phyloP scores from a whole-genome alignment of 2,329 filamentous ascomycete species.

The Hansfordia pulvinata region DNA sequence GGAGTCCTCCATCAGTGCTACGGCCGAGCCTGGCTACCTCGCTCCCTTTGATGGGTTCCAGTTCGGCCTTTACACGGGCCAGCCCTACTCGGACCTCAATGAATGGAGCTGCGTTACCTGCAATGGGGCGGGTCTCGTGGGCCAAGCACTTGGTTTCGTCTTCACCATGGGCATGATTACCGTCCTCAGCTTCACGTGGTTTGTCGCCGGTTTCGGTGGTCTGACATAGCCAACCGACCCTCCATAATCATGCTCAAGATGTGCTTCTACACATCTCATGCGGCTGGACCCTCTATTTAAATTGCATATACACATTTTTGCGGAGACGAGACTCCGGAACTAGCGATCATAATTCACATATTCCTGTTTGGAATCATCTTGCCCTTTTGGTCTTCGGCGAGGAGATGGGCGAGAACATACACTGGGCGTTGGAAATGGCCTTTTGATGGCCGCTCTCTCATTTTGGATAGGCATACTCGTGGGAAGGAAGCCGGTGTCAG shows the following conservation, averaged over 20 bases:
- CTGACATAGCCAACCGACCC: conserved; percentile 10
- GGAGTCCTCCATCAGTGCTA: conserved; percentile 32
- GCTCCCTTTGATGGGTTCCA: conserved; percentile 30
- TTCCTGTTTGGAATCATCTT: too few species aligned
- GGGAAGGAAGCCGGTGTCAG: too few species aligned
- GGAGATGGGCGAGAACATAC: too few species aligned
- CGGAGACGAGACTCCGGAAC: too few species aligned
- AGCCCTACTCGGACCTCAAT: conserved; percentile 34
- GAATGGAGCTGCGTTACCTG: conserved; percentile 46
- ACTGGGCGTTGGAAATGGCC: too few species aligned
- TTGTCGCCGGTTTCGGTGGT: conserved; percentile 36
- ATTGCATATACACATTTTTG: conserved; percentile 1
- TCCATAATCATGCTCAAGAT: too few species aligned
- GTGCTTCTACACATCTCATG: too few species aligned
- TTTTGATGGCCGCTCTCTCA: too few species aligned
- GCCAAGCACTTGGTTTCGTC: conserved; percentile 33
- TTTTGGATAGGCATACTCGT: too few species aligned
- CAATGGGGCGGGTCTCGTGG: conserved; percentile 35
- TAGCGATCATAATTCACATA: too few species aligned
- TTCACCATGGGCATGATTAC: conserved; percentile 41
- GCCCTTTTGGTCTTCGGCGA: too few species aligned
- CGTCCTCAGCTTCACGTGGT: conserved; percentile 50
- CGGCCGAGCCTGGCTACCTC: conserved; percentile 41
- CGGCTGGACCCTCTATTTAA: too few species aligned
- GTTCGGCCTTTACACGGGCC: conserved; percentile 43